phyloP scores from a whole-genome alignment of 2,329 filamentous ascomycete species.

The Penicillium expansum region DNA sequence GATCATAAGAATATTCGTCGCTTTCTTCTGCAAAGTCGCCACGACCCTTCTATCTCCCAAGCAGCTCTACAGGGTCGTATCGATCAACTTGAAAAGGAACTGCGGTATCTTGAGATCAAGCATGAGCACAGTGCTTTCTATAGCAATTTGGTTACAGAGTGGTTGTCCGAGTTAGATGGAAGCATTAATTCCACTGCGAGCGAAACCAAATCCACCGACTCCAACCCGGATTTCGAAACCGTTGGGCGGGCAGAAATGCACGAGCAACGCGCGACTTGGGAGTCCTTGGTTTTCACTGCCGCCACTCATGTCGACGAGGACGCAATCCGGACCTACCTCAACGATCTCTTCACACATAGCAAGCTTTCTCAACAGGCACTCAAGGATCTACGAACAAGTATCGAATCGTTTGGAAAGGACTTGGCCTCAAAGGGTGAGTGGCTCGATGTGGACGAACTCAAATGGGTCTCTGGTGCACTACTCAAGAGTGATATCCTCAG shows the following conservation, averaged over 20 bases:
- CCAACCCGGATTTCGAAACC: conserved; percentile 43
- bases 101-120: conserved; percentile 53
- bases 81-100: conserved; percentile 45
- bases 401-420: conserved; percentile 40
- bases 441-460: conserved; percentile 45
- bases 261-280: conserved; percentile 54
- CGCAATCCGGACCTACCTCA: conserved; percentile 52
- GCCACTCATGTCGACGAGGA: conserved; percentile 46
- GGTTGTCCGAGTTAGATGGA: conserved; percentile 44
- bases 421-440: conserved; percentile 31
- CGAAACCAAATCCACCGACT: conserved; percentile 22
- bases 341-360: conserved; percentile 49
- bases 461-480: conserved; percentile 50
- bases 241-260: conserved; percentile 56
- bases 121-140: conserved; percentile 58
- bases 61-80: conserved; percentile 50
- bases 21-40: conserved; percentile 53
- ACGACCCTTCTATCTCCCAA: conserved; percentile 54
- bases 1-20: conserved; percentile 47
- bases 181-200: conserved; percentile 9
- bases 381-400: conserved; percentile 38
- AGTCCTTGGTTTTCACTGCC: conserved; percentile 53
- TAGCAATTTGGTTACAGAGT: conserved; percentile 55
- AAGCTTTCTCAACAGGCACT: conserved; percentile 44
- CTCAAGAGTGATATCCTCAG: conserved; percentile 52